phyloP scores from a whole-genome alignment of 345 rosid genomes.

The Eutrema heterophyllum region DNA sequence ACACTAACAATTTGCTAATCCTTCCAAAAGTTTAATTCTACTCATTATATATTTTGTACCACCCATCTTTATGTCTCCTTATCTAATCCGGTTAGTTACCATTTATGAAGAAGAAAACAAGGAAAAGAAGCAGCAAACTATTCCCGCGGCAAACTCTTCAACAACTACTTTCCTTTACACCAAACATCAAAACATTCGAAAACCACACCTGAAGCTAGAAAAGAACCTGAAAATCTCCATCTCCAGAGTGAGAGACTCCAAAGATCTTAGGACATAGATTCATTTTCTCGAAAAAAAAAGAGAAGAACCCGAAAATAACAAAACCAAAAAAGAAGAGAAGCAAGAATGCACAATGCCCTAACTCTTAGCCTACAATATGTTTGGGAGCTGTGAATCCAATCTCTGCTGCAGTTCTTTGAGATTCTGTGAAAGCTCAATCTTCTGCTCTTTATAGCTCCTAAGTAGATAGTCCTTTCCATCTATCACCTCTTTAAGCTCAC shows the following conservation, averaged over 20 bases:
- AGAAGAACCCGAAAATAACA: not conserved
- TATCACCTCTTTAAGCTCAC: slow-evolving; percentile 82
- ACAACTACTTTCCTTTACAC: slow-evolving; percentile 16
- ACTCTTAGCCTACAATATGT: slow-evolving; percentile 67
- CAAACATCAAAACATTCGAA: slow-evolving; percentile 8
- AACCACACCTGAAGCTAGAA: slow-evolving; percentile 15
- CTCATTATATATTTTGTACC: not conserved
- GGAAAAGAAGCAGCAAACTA: not conserved
- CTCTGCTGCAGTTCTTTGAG: slow-evolving; percentile 83
- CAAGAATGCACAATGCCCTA: slow-evolving; percentile 58
- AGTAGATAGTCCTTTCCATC: slow-evolving; percentile 86
- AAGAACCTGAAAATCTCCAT: slow-evolving; percentile 11
- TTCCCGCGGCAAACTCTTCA: not conserved
- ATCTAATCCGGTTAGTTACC: not conserved
- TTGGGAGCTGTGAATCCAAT: slow-evolving; percentile 84
- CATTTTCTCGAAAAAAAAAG: slow-evolving; percentile 3
- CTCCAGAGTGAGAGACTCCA: slow-evolving; percentile 14
- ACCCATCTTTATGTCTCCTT: not conserved
- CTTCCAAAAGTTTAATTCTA: not conserved
- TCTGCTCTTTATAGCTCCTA: slow-evolving; percentile 86
- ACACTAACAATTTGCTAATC: not conserved
- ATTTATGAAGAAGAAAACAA: not conserved
- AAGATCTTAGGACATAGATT: slow-evolving; percentile 3
- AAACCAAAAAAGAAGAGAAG: not conserved
- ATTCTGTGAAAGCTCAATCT: slow-evolving; percentile 74